phyloP scores from a whole-genome alignment of 257 asterid species.

The Solanum chaucha region DNA sequence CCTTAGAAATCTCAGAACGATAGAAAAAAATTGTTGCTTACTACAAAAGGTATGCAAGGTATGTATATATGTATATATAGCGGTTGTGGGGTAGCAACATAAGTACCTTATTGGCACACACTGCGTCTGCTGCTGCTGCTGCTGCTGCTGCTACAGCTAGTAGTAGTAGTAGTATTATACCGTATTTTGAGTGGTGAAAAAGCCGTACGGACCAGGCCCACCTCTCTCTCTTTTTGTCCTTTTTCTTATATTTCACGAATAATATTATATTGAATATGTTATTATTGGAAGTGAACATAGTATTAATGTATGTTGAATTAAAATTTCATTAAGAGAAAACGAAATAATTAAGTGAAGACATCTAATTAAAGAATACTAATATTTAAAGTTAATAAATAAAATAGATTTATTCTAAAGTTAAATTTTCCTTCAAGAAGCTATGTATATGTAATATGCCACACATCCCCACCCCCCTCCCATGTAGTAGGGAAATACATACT shows the following conservation, averaged over 20 bases:
- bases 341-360: too few relatives aligned
- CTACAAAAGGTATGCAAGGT: not conserved
- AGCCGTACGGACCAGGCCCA: not conserved
- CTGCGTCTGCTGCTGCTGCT: not conserved
- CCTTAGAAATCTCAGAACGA: not conserved
- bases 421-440: not conserved
- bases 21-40: too few relatives aligned
- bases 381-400: not conserved
- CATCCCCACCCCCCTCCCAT: not conserved
- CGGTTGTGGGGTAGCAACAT: not conserved
- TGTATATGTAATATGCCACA: too few relatives aligned
- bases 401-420: too few relatives aligned
- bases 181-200: not conserved
- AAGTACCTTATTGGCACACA: not conserved
- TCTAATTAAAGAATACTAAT: too few relatives aligned
- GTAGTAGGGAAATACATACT: not conserved
- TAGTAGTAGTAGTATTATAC: not conserved
- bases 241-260: too few relatives aligned
- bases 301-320: too few relatives aligned
- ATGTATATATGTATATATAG: not conserved
- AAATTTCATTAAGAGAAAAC: too few relatives aligned
- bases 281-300: too few relatives aligned
- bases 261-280: too few relatives aligned
- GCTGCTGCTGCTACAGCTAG: not conserved
- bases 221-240: not conserved